These are phyloP conservation scores for Daldinia eschscholtzii DNA, from an alignment of 2,329 filamentous ascomycete genomes.

Conservation along the genomic window DNA sequence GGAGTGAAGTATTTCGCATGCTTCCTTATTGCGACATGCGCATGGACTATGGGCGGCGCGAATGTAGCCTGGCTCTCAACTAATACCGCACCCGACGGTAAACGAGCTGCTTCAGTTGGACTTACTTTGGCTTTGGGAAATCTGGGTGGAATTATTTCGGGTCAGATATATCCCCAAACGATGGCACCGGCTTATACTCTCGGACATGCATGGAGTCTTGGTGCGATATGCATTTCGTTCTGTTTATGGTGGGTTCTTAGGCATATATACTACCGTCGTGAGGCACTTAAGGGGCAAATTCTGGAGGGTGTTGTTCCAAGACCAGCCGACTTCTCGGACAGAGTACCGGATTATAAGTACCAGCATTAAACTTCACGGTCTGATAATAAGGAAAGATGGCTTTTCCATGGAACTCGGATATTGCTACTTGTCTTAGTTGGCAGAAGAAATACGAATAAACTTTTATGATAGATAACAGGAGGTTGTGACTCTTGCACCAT, in stretches of 20 bases:
- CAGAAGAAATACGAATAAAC: too few species aligned
- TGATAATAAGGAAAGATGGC: neutral
- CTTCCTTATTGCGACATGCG: slow-evolving; percentile 41
- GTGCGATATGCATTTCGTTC: slow-evolving; percentile 37
- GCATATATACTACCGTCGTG: slow-evolving; percentile 36
- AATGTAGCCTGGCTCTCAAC: slow-evolving; percentile 44
- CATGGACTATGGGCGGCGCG: slow-evolving; percentile 41
- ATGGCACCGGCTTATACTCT: slow-evolving; percentile 41
- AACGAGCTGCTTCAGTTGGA: slow-evolving; percentile 40
- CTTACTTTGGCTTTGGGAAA: slow-evolving; percentile 39
- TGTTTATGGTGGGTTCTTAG: slow-evolving; percentile 38
- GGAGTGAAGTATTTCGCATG: slow-evolving; percentile 43
- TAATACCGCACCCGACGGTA: slow-evolving; percentile 42
- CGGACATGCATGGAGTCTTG: slow-evolving; percentile 41
- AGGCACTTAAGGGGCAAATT: slow-evolving; percentile 27
- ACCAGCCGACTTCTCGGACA: slow-evolving; percentile 34
- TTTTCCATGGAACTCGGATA: too few species aligned
- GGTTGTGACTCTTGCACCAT: too few species aligned
- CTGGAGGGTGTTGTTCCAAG: slow-evolving; percentile 13
- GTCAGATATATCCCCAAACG: slow-evolving; percentile 42
- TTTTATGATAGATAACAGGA: too few species aligned
- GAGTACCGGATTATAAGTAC: slow-evolving; percentile 38
- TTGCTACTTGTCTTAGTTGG: too few species aligned
- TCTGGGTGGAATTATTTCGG: slow-evolving; percentile 41
- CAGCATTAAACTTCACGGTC: slow-evolving; percentile 21